Conservation (phyloP, 2,329 filamentous ascomycete genomes). For the Chaetomium sp. region DNA sequence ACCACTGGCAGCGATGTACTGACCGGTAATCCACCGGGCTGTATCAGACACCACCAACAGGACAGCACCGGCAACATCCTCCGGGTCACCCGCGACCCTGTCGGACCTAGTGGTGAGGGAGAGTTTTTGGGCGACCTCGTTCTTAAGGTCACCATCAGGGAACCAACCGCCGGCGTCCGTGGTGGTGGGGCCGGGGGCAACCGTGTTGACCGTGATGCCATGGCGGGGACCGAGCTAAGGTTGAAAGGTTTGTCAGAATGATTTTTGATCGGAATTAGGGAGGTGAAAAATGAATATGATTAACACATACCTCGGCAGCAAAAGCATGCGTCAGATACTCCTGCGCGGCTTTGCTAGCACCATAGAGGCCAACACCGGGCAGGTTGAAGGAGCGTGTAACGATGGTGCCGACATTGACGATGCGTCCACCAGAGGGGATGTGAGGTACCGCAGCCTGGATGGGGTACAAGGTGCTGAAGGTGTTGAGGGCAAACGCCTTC, state of each 20-base stretch:
- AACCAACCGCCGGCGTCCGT: conserved; percentile 29
- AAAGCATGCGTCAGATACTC: conserved; percentile 31
- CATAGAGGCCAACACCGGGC: conserved; percentile 22
- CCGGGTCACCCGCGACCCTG: conserved; percentile 29
- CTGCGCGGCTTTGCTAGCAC: conserved; percentile 30
- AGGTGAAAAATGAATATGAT: too few species aligned
- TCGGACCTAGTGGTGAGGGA: conserved; percentile 28
- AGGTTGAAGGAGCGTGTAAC: conserved; percentile 21
- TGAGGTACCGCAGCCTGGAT: conserved; percentile 30
- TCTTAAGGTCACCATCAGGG: conserved; percentile 5
- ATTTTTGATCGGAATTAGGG: too few species aligned
- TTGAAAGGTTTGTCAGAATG: too few species aligned
- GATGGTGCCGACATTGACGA: conserved; percentile 30
- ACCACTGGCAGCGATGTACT: conserved; percentile 35
- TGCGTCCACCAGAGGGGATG: conserved; percentile 32
- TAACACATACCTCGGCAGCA: conserved; percentile 26
- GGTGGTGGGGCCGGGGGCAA: conserved; percentile 34
- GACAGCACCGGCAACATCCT: conserved; percentile 39
- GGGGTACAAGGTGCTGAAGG: conserved; percentile 31
- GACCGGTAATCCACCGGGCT: conserved; percentile 39
- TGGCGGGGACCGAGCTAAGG: conserved; percentile 27
- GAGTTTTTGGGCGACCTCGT: conserved; percentile 20
- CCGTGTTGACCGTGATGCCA: conserved; percentile 39
- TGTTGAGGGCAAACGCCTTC: conserved; percentile 29
- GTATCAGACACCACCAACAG: conserved; percentile 34